phyloP scores from a whole-genome alignment of 2,329 filamentous ascomycete genomes.

The Beauveria bassiana region DNA sequence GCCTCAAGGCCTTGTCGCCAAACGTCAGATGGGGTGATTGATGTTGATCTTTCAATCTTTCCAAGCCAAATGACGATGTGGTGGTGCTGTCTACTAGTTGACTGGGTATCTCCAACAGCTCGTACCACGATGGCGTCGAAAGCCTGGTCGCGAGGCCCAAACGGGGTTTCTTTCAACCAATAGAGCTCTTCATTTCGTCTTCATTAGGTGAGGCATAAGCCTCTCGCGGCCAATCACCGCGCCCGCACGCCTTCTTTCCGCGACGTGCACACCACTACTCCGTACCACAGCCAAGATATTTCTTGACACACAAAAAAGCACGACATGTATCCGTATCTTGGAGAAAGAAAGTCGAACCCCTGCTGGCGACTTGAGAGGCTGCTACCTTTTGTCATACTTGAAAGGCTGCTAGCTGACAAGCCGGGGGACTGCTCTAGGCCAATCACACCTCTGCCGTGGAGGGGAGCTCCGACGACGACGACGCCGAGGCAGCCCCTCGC shows the following conservation, averaged over 20 bases:
- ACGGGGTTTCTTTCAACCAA: not conserved
- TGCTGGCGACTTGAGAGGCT: too few species aligned
- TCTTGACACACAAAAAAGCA: too few species aligned
- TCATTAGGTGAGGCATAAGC: not conserved
- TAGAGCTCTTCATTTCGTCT: not conserved
- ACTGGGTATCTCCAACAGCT: not conserved
- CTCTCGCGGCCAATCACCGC: not conserved
- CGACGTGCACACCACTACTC: not conserved
- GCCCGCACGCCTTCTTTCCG: not conserved
- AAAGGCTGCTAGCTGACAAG: too few species aligned
- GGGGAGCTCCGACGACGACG: not conserved
- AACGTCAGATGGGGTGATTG: not conserved
- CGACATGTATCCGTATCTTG: too few species aligned
- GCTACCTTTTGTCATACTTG: too few species aligned
- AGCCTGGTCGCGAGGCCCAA: not conserved
- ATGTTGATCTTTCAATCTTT: not conserved
- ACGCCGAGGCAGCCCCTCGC: not conserved
- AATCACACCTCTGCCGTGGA: constrained; percentile 3
- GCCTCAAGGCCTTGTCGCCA: not conserved
- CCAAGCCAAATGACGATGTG: not conserved
- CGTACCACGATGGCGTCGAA: not conserved
- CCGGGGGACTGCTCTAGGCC: not conserved
- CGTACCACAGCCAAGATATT: not conserved
- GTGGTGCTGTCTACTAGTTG: not conserved
- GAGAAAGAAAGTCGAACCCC: too few species aligned